Base-by-base conservation (phyloP, 805 yeast genomes). In the Teunomyces aglyptinius region DNA sequence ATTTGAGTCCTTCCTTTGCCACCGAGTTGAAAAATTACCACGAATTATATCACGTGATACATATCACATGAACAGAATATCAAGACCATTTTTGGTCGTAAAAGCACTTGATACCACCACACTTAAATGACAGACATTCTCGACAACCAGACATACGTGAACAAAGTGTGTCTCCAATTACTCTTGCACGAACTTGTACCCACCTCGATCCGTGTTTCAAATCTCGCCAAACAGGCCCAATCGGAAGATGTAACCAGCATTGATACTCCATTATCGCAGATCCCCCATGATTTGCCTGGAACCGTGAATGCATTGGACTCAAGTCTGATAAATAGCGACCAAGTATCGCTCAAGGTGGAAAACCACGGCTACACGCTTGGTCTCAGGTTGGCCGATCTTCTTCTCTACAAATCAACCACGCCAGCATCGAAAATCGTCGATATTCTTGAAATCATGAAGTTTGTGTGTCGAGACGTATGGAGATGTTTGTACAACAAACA, bases 391-490 rank as follows among this genome's bases (percentile, higher is more conserved):
- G 75, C 79, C 38, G 78, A 79, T 38, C 69, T 77, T 12, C 68
- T 76, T 46, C 63, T 80, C 52, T 72, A 71, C 51, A 65, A 64
- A 43, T 65, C 53, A 58, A 73, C 58, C 57, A 70, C 60, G n/a
- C 52, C 54, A 44, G 56, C 77, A 60, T 42, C 61, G 54, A 58
- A 80, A 62, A 64, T 83, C 59, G 73, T 70, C 16, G 91, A 87
- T 50, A 75, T 86, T 10, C 66, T 92, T 32, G 91, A 88, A 53
- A 78, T 92, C 33, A 88, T 94, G 89, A 92, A 92, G 66, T 90
- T 89, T 62, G 80, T 94, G 4, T 91, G 98, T 62, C 78, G 96
- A 39, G 97, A 91, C 55, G 85, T 91, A 24, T 94, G 98, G 98
- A 82, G 80, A 55, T 68, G 77, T 44, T 61, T 92, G 24, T 89